A percentile compares a stretch with the other conserved stretches of the same genome.
Conservation (phyloP, 2,329 filamentous ascomycete species). For the Aspergillus pseudoterreus region DNA sequence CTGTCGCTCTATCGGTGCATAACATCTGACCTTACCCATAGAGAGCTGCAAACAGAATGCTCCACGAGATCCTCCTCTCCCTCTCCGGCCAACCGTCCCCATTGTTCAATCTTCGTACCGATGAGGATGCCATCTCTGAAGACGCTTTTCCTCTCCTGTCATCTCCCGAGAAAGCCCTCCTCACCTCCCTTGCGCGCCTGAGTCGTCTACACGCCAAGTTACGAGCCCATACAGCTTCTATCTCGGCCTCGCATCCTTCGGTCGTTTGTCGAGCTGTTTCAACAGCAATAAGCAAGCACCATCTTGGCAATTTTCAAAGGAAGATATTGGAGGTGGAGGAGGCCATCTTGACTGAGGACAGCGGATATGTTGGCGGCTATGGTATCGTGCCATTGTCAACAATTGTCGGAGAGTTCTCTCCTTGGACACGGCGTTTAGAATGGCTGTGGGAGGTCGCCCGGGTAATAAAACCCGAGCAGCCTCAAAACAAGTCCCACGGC, state of each 20-base stretch:
- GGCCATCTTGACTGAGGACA: constrained; percentile 70
- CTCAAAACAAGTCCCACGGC: constrained; percentile 24
- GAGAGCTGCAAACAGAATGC: constrained; percentile 58
- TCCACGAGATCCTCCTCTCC: constrained; percentile 97
- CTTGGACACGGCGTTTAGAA: constrained; percentile 77
- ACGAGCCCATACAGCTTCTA: constrained; percentile 61
- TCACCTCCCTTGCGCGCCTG: constrained; percentile 71
- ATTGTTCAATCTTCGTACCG: constrained; percentile 61
- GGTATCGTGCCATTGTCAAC: constrained; percentile 88
- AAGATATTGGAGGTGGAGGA: constrained; percentile 83
- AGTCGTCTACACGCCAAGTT: constrained; percentile 74
- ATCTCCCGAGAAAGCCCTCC: constrained; percentile 76
- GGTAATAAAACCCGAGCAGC: constrained; percentile 58
- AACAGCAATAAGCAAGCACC: constrained; percentile 67
- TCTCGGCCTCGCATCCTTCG: constrained; percentile 69
- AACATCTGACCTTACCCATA: constrained; percentile 10
- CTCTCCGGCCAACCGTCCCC: constrained; percentile 91
- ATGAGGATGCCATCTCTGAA: constrained; percentile 49
- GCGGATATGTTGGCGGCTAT: constrained; percentile 80
- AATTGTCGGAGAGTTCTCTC: constrained; percentile 78
- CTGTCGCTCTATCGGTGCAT: constrained; percentile 1
- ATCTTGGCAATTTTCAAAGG: constrained; percentile 75
- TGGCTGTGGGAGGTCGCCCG: constrained; percentile 76
- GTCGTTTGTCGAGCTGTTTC: constrained; percentile 85
- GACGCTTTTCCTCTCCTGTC: constrained; percentile 55